Percentiles rank a stretch among this genome's conserved stretches.
These are phyloP conservation scores for Phyllosticta citrichinensis DNA, from an alignment of 2,329 filamentous ascomycete species.

Conservation along the genomic window DNA sequence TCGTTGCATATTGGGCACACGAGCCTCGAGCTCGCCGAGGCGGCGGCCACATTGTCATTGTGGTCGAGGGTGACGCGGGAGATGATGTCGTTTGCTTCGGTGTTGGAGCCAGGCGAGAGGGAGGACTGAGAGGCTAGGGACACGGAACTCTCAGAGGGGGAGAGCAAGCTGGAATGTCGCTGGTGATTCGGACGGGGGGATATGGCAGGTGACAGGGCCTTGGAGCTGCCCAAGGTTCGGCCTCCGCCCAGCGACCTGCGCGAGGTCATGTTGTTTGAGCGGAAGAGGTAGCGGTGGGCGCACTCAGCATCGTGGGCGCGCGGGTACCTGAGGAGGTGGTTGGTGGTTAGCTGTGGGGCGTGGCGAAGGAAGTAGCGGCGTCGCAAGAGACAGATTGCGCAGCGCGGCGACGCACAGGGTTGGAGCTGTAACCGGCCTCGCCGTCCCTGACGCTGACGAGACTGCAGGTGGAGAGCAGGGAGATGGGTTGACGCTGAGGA, in stretches of 20 bases:
- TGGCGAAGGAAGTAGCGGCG: slow-evolving; percentile 4
- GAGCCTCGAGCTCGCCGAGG: slow-evolving; percentile 55
- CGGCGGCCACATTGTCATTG: slow-evolving; percentile 45
- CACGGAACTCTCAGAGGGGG: slow-evolving; percentile 60
- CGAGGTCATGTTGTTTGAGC: slow-evolving; percentile 53
- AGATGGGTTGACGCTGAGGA: neutral
- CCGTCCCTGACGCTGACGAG: neutral
- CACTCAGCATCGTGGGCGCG: slow-evolving; percentile 6
- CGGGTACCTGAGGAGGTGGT: slow-evolving; percentile 5
- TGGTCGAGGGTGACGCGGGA: slow-evolving; percentile 68
- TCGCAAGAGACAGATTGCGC: slow-evolving; percentile 4
- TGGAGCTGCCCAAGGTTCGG: slow-evolving; percentile 79
- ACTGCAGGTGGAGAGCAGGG: neutral
- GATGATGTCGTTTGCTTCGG: slow-evolving; percentile 65
- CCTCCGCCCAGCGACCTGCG: slow-evolving; percentile 80
- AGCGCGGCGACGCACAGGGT: neutral
- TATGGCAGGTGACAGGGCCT: slow-evolving; percentile 60
- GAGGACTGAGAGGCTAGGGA: slow-evolving; percentile 71
- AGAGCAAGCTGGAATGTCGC: slow-evolving; percentile 41
- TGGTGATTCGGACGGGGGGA: slow-evolving; percentile 31
- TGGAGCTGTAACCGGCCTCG: neutral
- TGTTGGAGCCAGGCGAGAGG: slow-evolving; percentile 57
- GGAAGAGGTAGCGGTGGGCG: slow-evolving; percentile 7
- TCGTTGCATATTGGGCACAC: slow-evolving; percentile 97
- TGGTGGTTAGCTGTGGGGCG: slow-evolving; percentile 7